phyloP scores from a whole-genome alignment of 768 basidiomycete genomes.

The Mycena olivaceomarginata region DNA sequence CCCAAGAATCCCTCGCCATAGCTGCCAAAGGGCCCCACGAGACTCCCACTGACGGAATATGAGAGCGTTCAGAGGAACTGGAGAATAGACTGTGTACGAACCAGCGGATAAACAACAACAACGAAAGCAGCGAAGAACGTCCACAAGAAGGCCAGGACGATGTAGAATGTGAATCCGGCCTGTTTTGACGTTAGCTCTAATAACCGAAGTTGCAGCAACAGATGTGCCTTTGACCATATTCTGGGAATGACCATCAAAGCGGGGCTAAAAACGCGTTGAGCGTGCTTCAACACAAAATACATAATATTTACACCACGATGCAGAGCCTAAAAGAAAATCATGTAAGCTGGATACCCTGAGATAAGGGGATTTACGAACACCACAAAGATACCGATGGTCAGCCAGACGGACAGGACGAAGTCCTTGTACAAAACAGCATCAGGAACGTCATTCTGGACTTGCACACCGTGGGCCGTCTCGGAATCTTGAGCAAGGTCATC shows the following conservation, averaged over 20 bases:
- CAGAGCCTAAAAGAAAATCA: not conserved
- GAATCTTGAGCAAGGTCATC: no score
- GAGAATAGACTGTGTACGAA: not conserved
- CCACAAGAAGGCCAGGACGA: conserved; percentile 34
- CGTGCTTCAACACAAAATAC: not conserved
- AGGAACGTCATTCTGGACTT: conserved; percentile 27
- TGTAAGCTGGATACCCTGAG: no score
- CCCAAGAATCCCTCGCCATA: no score
- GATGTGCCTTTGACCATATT: conserved; percentile 35
- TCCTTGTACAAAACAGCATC: conserved; percentile 32
- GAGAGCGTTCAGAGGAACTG: not conserved
- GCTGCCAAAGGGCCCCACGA: not conserved
- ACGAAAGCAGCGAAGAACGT: conserved; percentile 35
- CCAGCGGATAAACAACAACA: conserved; percentile 36
- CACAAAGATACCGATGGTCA: conserved; percentile 36
- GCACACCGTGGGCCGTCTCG: not conserved
- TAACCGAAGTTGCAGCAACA: not conserved
- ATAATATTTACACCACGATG: conserved; percentile 7
- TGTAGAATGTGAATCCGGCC: conserved; percentile 38
- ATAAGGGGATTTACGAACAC: not conserved
- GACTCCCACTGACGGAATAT: conserved; percentile 8
- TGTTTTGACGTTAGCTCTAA: not conserved
- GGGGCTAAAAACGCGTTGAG: conserved; percentile 5
- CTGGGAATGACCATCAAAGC: conserved; percentile 33
- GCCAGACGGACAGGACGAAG: conserved; percentile 33